A percentile compares a stretch with the other conserved stretches of the same genome.
phyloP scores from a whole-genome alignment of 148 eudicot species.

The Chenopodium album region DNA sequence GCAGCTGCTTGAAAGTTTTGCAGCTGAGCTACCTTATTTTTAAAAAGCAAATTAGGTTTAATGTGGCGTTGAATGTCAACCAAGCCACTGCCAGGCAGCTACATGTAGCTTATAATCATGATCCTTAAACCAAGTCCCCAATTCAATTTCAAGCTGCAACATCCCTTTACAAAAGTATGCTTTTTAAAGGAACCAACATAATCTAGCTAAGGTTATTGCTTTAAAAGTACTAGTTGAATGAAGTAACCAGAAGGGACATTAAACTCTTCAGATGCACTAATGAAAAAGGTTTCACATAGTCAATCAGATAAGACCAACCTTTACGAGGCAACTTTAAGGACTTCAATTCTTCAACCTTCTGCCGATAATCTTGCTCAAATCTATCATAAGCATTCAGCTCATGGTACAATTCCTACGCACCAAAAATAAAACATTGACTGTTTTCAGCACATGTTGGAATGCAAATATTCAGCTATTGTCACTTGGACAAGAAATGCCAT shows the following conservation, averaged over 20 bases:
- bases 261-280: not conserved
- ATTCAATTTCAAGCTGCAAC: too few relatives aligned
- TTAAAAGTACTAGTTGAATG: not conserved
- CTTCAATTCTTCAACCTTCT: conserved; percentile 77
- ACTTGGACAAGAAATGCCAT: not conserved
- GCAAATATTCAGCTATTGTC: not conserved
- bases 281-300: not conserved
- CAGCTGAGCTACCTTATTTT: not conserved
- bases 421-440: not conserved
- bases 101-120: too few relatives aligned
- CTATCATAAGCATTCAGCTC: conserved; percentile 87
- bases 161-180: too few relatives aligned
- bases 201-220: not conserved
- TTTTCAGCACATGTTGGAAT: conserved; percentile 8
- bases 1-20: not conserved
- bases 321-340: conserved; percentile 79
- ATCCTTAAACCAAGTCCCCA: too few relatives aligned
- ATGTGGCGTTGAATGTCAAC: not conserved
- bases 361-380: conserved; percentile 78
- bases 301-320: conserved; percentile 47
- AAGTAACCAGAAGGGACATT: not conserved
- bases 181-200: not conserved
- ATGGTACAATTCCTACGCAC: conserved; percentile 80
- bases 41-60: not conserved
- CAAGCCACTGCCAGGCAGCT: not conserved